These are phyloP conservation scores for Hanseniaspora guilliermondii DNA, from an alignment of 805 yeast species.

Conservation along the genomic window DNA sequence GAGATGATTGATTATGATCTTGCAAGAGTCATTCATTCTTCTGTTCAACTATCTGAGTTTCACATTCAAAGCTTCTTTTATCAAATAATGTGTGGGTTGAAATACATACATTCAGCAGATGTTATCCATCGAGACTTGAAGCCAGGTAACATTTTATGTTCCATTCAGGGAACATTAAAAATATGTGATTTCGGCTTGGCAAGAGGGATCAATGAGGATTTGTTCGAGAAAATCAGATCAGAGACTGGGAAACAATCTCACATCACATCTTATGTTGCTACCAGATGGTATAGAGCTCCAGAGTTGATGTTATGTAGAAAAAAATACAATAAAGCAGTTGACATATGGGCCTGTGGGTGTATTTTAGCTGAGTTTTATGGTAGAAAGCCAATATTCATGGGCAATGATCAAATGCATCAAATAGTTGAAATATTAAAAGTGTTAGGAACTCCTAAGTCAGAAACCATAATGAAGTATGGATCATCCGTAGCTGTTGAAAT, in stretches of 20 bases:
- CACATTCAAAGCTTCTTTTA: constrained; percentile 66
- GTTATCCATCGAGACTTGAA: constrained; percentile 86
- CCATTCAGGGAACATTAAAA: constrained; percentile 60
- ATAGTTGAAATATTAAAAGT: constrained; percentile 52
- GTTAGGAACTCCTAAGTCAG: constrained; percentile 56
- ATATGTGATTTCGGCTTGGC: constrained; percentile 93
- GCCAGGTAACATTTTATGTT: constrained; percentile 78
- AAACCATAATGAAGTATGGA: constrained; percentile 34
- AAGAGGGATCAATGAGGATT: constrained; percentile 43
- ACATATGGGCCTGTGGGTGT: constrained; percentile 91
- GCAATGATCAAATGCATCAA: constrained; percentile 61
- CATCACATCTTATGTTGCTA: constrained; percentile 80
- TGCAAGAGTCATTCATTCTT: constrained; percentile 64
- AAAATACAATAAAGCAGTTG: constrained; percentile 56
- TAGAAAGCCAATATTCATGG: constrained; percentile 67
- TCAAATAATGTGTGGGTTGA: constrained; percentile 75
- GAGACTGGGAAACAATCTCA: constrained; percentile 29
- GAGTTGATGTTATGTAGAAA: constrained; percentile 59
- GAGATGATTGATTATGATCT: constrained; percentile 75
- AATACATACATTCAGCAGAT: constrained; percentile 82
- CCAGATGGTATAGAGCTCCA: constrained; percentile 93
- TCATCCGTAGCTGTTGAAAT: constrained; percentile 37
- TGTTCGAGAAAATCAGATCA: constrained; percentile 10
- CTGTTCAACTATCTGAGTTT: constrained; percentile 68
- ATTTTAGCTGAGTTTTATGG: constrained; percentile 76